Evolutionary conservation across 2,329 filamentous ascomycete genomes (phyloP).

Genomic region (Pestalotiopsis sp.): DNA sequence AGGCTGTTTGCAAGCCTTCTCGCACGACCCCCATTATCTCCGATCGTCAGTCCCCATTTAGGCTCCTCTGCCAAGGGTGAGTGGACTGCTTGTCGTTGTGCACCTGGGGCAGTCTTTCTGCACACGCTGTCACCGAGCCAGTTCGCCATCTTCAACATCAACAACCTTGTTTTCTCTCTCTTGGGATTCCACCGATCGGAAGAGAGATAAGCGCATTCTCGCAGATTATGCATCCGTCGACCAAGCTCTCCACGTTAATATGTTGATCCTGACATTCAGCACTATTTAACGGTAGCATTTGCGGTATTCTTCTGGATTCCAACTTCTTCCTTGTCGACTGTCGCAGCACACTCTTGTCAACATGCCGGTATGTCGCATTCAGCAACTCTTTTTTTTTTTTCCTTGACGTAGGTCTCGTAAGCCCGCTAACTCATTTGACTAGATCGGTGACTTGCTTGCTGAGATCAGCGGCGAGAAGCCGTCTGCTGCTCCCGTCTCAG

Average conservation of each 20-base stretch:
- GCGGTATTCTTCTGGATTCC: background rate
- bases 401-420: conserved; percentile 14
- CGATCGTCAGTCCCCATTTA: conserved; percentile 1
- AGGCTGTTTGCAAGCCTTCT: background rate
- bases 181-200: background rate
- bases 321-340: conserved; percentile 13
- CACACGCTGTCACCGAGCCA: background rate
- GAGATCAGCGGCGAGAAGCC: conserved; percentile 59
- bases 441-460: conserved; percentile 61
- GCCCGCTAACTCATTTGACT: background rate
- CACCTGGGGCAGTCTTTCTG: background rate
- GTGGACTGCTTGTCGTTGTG: background rate
- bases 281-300: conserved; percentile 3
- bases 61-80: background rate
- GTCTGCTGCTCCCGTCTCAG: conserved; percentile 30
- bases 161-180: background rate
- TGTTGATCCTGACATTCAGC: conserved; percentile 3
- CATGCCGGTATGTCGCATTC: conserved; percentile 13
- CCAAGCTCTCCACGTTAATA: background rate
- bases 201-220: background rate
- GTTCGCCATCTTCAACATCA: background rate
- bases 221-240: conserved; percentile 6
- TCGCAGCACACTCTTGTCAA: conserved; percentile 20
- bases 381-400: conserved; percentile 4
- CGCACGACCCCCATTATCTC: background rate